Conservation (phyloP, 2,329 filamentous ascomycete species). For the Phaeomoniella chlamydospora region DNA sequence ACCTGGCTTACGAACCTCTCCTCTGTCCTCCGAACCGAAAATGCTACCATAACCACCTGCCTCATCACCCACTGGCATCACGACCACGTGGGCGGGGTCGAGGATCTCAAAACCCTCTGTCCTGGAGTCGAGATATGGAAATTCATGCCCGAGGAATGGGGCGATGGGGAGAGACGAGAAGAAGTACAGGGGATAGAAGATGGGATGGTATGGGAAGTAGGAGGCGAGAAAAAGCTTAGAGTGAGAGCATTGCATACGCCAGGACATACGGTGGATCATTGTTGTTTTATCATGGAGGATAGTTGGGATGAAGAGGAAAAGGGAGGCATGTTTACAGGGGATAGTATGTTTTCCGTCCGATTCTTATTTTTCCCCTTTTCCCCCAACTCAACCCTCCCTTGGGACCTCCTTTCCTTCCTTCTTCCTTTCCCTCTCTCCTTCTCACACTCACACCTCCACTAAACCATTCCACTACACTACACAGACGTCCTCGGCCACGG, state of each 20-base stretch:
- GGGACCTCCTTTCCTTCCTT: background rate
- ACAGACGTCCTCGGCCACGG: constrained; percentile 67
- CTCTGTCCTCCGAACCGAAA: constrained; percentile 45
- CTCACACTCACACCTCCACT: no score
- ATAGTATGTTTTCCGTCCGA: constrained; percentile 35
- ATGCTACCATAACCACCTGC: constrained; percentile 51
- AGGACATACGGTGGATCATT: constrained; percentile 72
- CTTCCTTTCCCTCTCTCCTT: no score
- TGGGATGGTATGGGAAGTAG: constrained; percentile 38
- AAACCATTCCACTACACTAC: no score
- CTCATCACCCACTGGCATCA: constrained; percentile 87
- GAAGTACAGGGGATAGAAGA: constrained; percentile 35
- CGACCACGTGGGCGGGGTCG: constrained; percentile 69
- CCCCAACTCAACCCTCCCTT: constrained; percentile 1
- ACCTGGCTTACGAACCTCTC: constrained; percentile 58
- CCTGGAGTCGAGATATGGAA: constrained; percentile 54
- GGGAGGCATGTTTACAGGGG: constrained; percentile 73
- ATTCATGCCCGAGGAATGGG: constrained; percentile 35
- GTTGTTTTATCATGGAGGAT: constrained; percentile 53
- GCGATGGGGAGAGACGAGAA: no score
- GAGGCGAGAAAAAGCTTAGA: constrained; percentile 5
- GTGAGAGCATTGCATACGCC: constrained; percentile 48
- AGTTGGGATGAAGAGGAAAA: constrained; percentile 36
- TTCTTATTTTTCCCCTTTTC: background rate
- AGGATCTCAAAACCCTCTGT: constrained; percentile 50